Evolutionary conservation across 2,329 filamentous ascomycete genomes (phyloP), one percentile per base, ranked within the genome.

Genomic region (Aspergillus jensenii): DNA sequence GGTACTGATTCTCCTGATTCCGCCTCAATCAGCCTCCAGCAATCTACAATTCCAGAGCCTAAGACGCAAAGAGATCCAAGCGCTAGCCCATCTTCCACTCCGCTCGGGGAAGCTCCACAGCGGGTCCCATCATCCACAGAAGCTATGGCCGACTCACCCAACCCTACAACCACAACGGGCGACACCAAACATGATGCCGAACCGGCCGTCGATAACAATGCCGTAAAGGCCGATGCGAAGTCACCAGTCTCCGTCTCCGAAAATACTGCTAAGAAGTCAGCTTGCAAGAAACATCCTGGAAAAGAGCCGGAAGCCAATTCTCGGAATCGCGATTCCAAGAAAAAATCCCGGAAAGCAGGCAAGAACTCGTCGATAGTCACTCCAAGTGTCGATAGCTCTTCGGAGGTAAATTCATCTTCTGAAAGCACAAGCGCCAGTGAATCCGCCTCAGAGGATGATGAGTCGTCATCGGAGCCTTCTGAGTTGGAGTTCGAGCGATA

Each of bases 181-280:
- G 68, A 72, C 31, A 67, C 64, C 33, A 74, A 73, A 47, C 68
- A 67, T 41, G 72, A 75, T 44, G 64, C 66, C 31, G 65, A 70
- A 17, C 67, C 67, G 45, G 47, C 63, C 8, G 56, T 55, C 11
- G 69, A 73, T n/a, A 67, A 68, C 12, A 66, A 66, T 47, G 43
- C 66, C 19, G 62, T 62, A 33, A 70, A 68, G 50, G 55, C 67
- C 14, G 67, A 71, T 12, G 43, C 60, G 25, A 67, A 65, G 46
- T 44, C 64, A 2, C 52, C 63, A 1, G 59, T 62, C n/a, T 53
- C 68, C 9, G 58, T 62, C 27, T 44, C 68, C 3, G 69, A 74
- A 12, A 66, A 57, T 21, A 31, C 65, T 19, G 27, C 67, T 27
- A 71, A 68, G 57, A 66, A 69, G 35, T n/a, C 63, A 4, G 55